Evolutionary conservation across 2,329 filamentous ascomycete genomes (phyloP).

Genomic region (Hortaea sp.): DNA sequence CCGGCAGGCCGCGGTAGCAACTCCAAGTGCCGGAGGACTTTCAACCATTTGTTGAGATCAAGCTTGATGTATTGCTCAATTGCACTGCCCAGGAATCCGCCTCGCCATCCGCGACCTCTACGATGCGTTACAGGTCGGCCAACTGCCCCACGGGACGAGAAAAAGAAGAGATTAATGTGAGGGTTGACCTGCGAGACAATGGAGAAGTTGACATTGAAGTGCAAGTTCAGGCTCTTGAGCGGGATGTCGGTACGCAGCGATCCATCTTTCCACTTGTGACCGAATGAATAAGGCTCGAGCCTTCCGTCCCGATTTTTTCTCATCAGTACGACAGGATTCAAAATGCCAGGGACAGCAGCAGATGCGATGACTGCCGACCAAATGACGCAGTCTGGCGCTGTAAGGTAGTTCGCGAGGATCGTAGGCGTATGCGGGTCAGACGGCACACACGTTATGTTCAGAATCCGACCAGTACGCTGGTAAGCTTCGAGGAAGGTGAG

Average conservation of each 20-base stretch:
- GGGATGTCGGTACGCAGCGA: slow-evolving; percentile 91
- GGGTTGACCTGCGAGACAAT: slow-evolving; percentile 86
- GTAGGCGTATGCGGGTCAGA: slow-evolving; percentile 88
- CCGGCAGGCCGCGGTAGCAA: slow-evolving; percentile 80
- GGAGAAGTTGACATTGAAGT: slow-evolving; percentile 98
- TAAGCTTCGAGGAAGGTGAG: slow-evolving; percentile 95
- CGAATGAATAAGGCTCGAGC: slow-evolving; percentile 84
- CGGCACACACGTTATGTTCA: slow-evolving; percentile 93
- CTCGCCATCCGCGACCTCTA: slow-evolving; percentile 86
- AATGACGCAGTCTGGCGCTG: slow-evolving; percentile 91
- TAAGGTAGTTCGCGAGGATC: slow-evolving; percentile 91
- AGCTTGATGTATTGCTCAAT: slow-evolving; percentile 93
- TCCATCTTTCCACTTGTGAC: slow-evolving; percentile 98
- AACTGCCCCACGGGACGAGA: slow-evolving; percentile 83
- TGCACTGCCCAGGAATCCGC: slow-evolving; percentile 85
- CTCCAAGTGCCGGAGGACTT: slow-evolving; percentile 85
- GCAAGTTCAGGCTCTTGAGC: slow-evolving; percentile 82
- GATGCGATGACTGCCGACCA: slow-evolving; percentile 95
- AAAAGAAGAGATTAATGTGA: slow-evolving; percentile 98
- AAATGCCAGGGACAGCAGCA: slow-evolving; percentile 87
- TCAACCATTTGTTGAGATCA: slow-evolving; percentile 95
- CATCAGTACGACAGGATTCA: slow-evolving; percentile 92
- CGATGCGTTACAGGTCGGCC: slow-evolving; percentile 91
- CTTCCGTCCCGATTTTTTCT: slow-evolving; percentile 68
- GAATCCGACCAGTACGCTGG: slow-evolving; percentile 80